Conservation (phyloP, 176 grass and related monocot species). For the Melocanna baccifera region DNA sequence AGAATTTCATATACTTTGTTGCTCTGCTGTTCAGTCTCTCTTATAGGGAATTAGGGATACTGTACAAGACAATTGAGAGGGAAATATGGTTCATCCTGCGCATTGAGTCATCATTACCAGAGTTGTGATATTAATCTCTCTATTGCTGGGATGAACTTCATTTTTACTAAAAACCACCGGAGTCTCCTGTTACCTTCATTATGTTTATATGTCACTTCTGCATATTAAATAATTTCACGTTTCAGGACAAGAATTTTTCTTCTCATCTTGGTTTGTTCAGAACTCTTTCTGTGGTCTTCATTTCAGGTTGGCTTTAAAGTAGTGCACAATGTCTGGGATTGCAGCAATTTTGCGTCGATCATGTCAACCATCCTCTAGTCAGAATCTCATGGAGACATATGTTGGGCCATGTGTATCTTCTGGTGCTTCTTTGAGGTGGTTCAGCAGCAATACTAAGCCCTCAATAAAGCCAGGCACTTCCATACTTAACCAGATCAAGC, state of each 20-base stretch:
- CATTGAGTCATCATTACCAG: not conserved
- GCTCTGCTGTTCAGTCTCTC: not conserved
- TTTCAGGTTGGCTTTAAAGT: constrained; percentile 19
- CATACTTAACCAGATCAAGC: constrained; percentile 11
- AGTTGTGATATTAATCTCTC: not conserved
- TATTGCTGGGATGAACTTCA: not conserved
- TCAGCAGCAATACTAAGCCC: constrained; percentile 31
- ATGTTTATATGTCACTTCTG: not conserved
- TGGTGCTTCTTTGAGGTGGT: constrained; percentile 19
- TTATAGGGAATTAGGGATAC: not conserved
- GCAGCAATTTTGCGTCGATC: constrained; percentile 20
- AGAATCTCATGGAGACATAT: constrained; percentile 37
- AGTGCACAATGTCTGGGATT: constrained; percentile 32
- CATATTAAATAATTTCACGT: not conserved
- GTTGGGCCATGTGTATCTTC: constrained; percentile 25
- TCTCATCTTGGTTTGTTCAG: not conserved
- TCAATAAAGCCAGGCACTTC: constrained; percentile 8
- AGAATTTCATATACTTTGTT: not conserved
- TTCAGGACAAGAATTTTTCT: constrained; percentile 16
- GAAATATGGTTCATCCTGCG: not conserved
- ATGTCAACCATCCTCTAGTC: constrained; percentile 7
- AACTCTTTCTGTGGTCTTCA: not conserved
- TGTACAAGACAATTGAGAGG: not conserved
- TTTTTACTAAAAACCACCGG: not conserved
- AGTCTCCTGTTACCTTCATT: not conserved